Base-by-base conservation (phyloP, 202 grass and related monocot species). In the Cymbopogon flexuosus region DNA sequence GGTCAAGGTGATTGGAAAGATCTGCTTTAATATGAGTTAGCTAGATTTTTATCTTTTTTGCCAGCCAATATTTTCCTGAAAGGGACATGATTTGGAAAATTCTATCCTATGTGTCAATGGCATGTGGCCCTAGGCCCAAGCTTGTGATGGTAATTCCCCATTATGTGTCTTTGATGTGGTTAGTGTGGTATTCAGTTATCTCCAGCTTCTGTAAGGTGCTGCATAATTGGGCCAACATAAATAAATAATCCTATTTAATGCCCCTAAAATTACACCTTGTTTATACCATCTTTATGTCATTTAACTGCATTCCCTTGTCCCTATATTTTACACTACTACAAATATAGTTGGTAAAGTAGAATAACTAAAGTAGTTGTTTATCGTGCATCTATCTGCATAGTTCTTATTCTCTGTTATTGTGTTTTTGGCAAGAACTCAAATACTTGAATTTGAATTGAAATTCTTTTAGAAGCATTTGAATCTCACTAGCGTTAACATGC, bases 1-100 rank as follows among this genome's bases (percentile, higher is more conserved):
- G 95, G 95, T 98, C 95, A 49, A 93, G 91, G 91, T 93, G 73
- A 81, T 89, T 42, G 1, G 72, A 63, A 70, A 36, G 70, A 79
- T 49, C 73, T 11, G 3, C 22, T 68, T 84, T 73, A 59, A 63
- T 77, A 68, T 79, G 29, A 61, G 19, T 21, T 39, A 46, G 27
- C 40, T 76, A 13, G 84, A 41, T 81, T 66, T 16, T 22, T 68
- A 61, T 73, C 8, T 62, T 45, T 15, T 57, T 68, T 79, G 10
- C 13, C 8, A 19, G 34, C 19, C 34, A 57, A 56, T 67, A 52
- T 68, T 79, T 34, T 23, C 2, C 37, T 2, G 0, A 2, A 54
- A 57, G 39, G 21, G 36, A 23, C 60, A 51, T 22, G 15, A 68
- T 34, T 68, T 39, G 12, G 8, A 66, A 79, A 67, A 65, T 16